Percentiles rank a stretch among this genome's conserved stretches.
Conservation (phyloP, 75 land plant species). For the Cunninghamia lanceolata region DNA sequence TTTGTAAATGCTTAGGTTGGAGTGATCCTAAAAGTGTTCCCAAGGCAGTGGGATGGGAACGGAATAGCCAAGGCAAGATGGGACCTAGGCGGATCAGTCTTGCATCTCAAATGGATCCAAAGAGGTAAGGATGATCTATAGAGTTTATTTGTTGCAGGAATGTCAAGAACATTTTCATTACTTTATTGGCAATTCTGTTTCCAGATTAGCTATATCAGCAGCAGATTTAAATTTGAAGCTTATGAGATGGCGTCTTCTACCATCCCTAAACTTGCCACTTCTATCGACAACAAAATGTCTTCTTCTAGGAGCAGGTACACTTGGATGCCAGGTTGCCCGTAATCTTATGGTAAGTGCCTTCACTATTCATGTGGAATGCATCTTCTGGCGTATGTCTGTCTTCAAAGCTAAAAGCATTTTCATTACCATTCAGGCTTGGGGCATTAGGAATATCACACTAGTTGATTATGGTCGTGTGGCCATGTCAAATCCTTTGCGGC, state of each 20-base stretch:
- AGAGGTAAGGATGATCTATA: slow-evolving; percentile 33
- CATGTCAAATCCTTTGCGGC: slow-evolving; percentile 96
- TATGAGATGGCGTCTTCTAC: slow-evolving; percentile 94
- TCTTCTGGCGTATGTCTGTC: background rate
- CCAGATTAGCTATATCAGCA: slow-evolving; percentile 85
- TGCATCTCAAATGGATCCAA: slow-evolving; percentile 90
- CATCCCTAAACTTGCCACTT: slow-evolving; percentile 62
- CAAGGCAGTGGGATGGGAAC: slow-evolving; percentile 88
- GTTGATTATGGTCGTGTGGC: slow-evolving; percentile 88
- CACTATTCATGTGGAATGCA: background rate
- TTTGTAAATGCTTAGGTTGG: slow-evolving; percentile 47
- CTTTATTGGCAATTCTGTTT: background rate
- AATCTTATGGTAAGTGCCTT: slow-evolving; percentile 76
- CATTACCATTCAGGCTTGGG: slow-evolving; percentile 80
- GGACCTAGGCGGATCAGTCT: slow-evolving; percentile 52
- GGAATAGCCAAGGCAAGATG: slow-evolving; percentile 35
- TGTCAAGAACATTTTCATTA: background rate
- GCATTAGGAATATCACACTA: slow-evolving; percentile 87
- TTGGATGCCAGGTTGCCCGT: slow-evolving; percentile 98
- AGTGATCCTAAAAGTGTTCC: slow-evolving; percentile 38
- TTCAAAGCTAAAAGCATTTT: background rate
- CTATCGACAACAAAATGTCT: slow-evolving; percentile 75
- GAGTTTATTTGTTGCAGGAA: background rate
- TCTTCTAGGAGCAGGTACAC: slow-evolving; percentile 97
- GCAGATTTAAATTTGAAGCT: slow-evolving; percentile 96